Evolutionary conservation across 2,329 filamentous ascomycete genomes (phyloP), one percentile per base, ranked within the genome.

Genomic region (Talaromyces sp.): DNA sequence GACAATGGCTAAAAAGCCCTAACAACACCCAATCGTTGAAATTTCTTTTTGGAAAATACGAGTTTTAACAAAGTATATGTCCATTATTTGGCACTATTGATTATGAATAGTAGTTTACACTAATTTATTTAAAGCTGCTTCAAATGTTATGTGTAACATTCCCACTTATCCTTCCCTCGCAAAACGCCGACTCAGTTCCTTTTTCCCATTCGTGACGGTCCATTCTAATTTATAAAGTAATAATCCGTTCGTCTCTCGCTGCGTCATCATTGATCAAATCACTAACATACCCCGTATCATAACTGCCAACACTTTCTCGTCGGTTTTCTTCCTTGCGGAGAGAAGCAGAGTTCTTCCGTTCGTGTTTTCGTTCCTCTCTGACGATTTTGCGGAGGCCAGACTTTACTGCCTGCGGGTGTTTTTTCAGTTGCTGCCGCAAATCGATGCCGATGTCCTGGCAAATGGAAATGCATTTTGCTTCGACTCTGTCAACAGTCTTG

Each of bases 211-310:
- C 36, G 18, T 47, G 16, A 47, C 44, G 3, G 9, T 12, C 18
- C 44, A 47, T 27, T 47, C 44, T 9, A 14, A 31, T 53, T 51
- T 28, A 53, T 33, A 53, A 33, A 30, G 50, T 31, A 53, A 53
- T 53, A 31, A 53, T 53, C 5, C 50, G 27, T 53, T 53, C 50
- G 28, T 53, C 50, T 52, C 50, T 52, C 27, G 27, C 18, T 16
- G 28, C 27, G 33, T 42, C 23, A 23, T 42, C 33, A 42, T 42
- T 56, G n/a, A 28, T 18, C 9, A 53, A 61, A 60, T 66, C 64
- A 60, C 74, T 78, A 14, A 69, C 76, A 61, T 78, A 78, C 6
- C 76, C 75, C 1, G 75, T 76, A 64, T 78, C 76, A 55, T 73
- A 73, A 63, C 76, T 78, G 33, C 68, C 65, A 2, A 69, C 72